Evolutionary conservation across 345 rosid genomes (phyloP).

Genomic region (Eucalyptus polyanthemos): DNA sequence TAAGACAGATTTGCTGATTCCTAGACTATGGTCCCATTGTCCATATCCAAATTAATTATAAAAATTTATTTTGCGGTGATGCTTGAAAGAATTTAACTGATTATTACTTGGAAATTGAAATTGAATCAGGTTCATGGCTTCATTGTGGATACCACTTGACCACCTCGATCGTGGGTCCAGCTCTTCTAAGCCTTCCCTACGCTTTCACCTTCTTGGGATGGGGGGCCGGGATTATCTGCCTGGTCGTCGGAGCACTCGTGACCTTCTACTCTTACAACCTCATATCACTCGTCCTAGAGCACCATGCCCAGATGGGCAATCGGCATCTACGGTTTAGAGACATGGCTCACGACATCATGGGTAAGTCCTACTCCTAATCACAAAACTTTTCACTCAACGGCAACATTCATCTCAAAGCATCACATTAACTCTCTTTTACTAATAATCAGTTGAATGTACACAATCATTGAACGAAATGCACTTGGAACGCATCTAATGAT

Average conservation of each 20-base stretch:
- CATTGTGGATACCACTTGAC: constrained; percentile 83
- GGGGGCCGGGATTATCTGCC: constrained; percentile 33
- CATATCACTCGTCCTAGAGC: constrained; percentile 65
- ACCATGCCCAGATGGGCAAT: constrained; percentile 44
- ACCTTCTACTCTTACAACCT: constrained; percentile 78
- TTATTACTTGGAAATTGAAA: neutral
- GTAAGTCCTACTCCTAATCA: constrained; percentile 7
- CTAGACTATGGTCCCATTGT: neutral
- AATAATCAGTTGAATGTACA: neutral
- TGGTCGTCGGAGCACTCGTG: constrained; percentile 52
- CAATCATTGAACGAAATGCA: neutral
- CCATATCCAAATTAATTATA: neutral
- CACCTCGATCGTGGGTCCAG: constrained; percentile 76
- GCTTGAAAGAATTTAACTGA: neutral
- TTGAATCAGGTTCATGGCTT: constrained; percentile 65
- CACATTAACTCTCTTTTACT: neutral
- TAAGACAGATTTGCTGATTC: neutral
- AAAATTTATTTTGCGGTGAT: neutral
- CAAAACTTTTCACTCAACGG: neutral
- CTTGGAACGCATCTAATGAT: neutral
- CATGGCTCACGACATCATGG: constrained; percentile 74
- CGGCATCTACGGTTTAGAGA: constrained; percentile 84
- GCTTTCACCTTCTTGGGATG: constrained; percentile 80
- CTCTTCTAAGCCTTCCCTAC: constrained; percentile 72
- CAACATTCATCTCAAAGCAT: neutral